Percentiles rank a stretch among this genome's conserved stretches.
These are phyloP conservation scores for Hypoxylon subgilvum DNA, from an alignment of 495 filamentous ascomycete genomes.

Conservation along the genomic window DNA sequence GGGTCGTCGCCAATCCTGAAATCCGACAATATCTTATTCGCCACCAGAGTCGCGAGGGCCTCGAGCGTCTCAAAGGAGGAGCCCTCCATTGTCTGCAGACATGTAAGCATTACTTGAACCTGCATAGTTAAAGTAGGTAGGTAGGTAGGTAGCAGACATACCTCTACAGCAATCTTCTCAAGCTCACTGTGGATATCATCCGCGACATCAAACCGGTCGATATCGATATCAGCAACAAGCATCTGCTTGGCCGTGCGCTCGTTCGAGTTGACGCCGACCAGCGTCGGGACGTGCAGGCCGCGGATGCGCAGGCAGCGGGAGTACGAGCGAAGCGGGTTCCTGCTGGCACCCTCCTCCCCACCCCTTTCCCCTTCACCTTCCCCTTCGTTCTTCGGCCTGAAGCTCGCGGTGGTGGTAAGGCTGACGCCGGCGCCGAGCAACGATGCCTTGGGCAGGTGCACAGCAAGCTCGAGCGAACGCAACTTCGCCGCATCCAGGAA, in stretches of 20 bases:
- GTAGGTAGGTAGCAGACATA: constrained; percentile 36
- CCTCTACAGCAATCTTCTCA: constrained; percentile 59
- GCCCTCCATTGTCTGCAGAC: constrained; percentile 55
- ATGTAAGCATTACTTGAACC: constrained; percentile 10
- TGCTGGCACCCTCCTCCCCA: not conserved
- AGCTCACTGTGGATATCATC: constrained; percentile 55
- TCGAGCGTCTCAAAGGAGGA: constrained; percentile 70
- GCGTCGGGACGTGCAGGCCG: constrained; percentile 59
- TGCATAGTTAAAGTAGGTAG: not conserved
- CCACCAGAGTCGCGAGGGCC: constrained; percentile 58
- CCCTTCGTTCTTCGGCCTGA: constrained; percentile 11
- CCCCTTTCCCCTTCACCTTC: not conserved
- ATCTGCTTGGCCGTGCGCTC: constrained; percentile 65
- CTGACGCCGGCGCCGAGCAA: constrained; percentile 57
- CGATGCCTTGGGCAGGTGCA: constrained; percentile 59
- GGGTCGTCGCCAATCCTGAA: constrained; percentile 34
- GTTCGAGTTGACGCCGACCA: constrained; percentile 67
- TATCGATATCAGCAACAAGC: constrained; percentile 58
- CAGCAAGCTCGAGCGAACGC: constrained; percentile 46
- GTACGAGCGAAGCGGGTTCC: constrained; percentile 35
- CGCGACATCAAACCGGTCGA: constrained; percentile 50
- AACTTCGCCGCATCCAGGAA: constrained; percentile 41
- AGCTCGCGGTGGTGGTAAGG: constrained; percentile 47
- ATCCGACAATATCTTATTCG: constrained; percentile 46
- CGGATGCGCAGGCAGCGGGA: constrained; percentile 44